Evolutionary conservation across 805 yeast genomes (phyloP), one percentile per base, ranked within the genome.

Genomic region (Pichia rugopelliculosa): DNA sequence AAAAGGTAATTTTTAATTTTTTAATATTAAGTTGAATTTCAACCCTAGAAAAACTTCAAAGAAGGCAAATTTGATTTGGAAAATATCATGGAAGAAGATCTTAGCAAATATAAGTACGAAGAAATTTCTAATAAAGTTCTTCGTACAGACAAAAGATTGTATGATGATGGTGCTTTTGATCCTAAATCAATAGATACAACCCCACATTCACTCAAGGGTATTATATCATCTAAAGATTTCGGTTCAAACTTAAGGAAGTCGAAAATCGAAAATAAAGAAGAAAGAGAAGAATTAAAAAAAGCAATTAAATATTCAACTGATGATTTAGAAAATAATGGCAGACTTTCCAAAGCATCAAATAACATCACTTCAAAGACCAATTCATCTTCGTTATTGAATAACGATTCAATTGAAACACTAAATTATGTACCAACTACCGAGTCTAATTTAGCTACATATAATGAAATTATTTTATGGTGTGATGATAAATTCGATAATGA

Each of bases 41-140:
- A n/a, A 15, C 34, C 4, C 7, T 30, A 8, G 6, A 8, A 30
- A 30, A 30, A 4, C 18, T n/a, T 30, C n/a, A 15, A 5, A 3
- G 1, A n/a, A n/a, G 3, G n/a, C 7, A 30, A n/a, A 15, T 15
- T 26, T 30, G 6, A 15, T n/a, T n/a, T 27, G 33, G n/a, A 30
- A 30, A 30, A 18, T 6, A 30, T n/a, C 7, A 55, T 50, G 53
- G 30, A 48, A 2, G 57, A 51, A 5, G 48, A 46, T n/a, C 46
- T 51, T 6, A 48, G 48, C 40, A 61, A 57, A 53, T 82, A 80
- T 63, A 73, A 79, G 54, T 78, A 80, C 56, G 84, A 80, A 60
- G 86, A 78, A 59, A 83, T 87, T 89, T 75, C 95, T 44, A 84
- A 82, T 56, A 82, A 82, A 68, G 91, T 87, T 51, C 71, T 82